Evolutionary conservation across 768 basidiomycete species (phyloP), one percentile per base, ranked within the genome.

Genomic region (Lentinula lateritia): DNA sequence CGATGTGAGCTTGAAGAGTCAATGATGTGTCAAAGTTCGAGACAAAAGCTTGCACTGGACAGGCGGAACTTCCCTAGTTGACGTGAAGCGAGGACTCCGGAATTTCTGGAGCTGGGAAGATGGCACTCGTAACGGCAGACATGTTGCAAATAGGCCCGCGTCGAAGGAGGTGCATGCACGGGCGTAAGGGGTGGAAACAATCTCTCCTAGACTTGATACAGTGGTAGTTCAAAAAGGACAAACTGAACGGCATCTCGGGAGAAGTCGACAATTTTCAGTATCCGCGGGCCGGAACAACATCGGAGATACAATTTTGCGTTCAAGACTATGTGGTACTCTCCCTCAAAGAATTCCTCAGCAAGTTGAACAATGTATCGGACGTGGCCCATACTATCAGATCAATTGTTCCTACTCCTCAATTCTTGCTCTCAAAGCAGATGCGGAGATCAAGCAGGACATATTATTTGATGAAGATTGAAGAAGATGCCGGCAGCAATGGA

Each of bases 401-500:
- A 38, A 41, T 41, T 23, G 12, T 41, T 52, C 50, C 59, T 52
- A 41, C 50, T 20, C 20, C 52, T 38, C 52, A 36, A 52, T 32
- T 35, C 28, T n/a, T 50, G 20, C 35, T 28, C 28, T 28, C 5
- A 6, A n/a, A 39, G 20, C 16, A 52, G 50, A 36, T 52, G 59
- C 59, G 50, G 59, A 60, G 32, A 52, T 48, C 56, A 58, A 52
- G 20, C 20, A 43, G 16, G n/a, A 28, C 20, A 12, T 8, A 15
- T 41, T 36, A 50, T 42, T 8, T 34, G 45, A 28, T 28, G 28
- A 28, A 60, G 36, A 32, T 60, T 10, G 23, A 41, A 43, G 58
- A 50, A 52, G 50, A 42, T 52, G 59, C 23, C 59, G 59, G 59
- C 59, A 60, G 59, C 59, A 38, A 39, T 50, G 28, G 8, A 23